Evolutionary conservation across 805 yeast genomes (phyloP), one percentile per base, ranked within the genome.

Genomic region (Peterozyma toletana): DNA sequence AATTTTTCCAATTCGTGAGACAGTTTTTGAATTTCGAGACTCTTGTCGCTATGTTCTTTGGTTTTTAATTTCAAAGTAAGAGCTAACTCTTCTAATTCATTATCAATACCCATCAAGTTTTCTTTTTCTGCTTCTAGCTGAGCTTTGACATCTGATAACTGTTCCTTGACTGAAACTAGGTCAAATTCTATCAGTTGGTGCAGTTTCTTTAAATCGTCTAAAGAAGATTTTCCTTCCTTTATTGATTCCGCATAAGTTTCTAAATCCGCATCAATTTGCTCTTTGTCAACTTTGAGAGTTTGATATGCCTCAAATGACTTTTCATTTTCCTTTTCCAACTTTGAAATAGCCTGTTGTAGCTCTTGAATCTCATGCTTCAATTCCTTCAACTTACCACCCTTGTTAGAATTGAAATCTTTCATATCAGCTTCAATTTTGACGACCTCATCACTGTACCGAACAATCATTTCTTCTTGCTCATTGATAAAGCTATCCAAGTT

Each of bases 391-490:
- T 91, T 95, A 1, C 83, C 75, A 1, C 90, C 87, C 52, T 89
- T 90, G 58, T 95, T 84, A 37, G 66, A 67, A 47, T 75, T 78
- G 58, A 89, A 91, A 53, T 93, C 98, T 42, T 73, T 69, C 67
- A 89, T 86, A 58, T 93, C 98, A 14, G 67, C 73, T 55, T 85
- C 86, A 42, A 86, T 80, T 7, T 57, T 57, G 3, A 53, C 50
- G 11, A 86, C 73, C 29, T 81, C 84, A 0, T 45, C 46, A 30
- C 66, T 58, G 35, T 67, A 68, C 2, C 52, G 53, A 1, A 51
- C 42, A 3, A 67, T 58, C 13, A 59, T 53, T 2, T 54, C 50
- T 15, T 64, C 56, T 14, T 72, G 68, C 6, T 60, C 60, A 1
- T 50, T 42, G 4, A 81, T 69, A 17, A 62, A 57, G 4, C 54